Evolutionary conservation across 2,329 filamentous ascomycete genomes (phyloP).

Genomic region (Penicillium sp.): DNA sequence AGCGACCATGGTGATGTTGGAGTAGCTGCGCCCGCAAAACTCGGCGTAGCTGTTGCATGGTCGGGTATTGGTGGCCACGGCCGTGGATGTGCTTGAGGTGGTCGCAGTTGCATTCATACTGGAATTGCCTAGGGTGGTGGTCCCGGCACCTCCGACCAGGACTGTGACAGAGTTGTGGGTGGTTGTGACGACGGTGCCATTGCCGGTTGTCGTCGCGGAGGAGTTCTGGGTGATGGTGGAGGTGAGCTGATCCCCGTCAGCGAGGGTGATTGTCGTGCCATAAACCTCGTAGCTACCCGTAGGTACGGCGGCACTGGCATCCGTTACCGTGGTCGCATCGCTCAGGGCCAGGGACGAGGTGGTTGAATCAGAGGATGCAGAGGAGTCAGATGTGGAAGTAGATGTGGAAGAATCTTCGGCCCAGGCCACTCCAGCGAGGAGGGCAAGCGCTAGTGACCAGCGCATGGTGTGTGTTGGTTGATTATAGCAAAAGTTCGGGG

Average conservation of each 20-base stretch:
- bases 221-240: slow-evolving; percentile 31
- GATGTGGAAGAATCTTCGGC: slow-evolving; percentile 6
- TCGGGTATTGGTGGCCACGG: slow-evolving; percentile 63
- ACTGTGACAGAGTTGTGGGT: slow-evolving; percentile 41
- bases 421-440: slow-evolving; percentile 14
- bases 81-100: slow-evolving; percentile 46
- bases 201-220: slow-evolving; percentile 26
- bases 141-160: slow-evolving; percentile 39
- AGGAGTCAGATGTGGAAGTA: slow-evolving; percentile 9
- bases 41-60: slow-evolving; percentile 79
- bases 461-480: slow-evolving; percentile 14
- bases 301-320: slow-evolving; percentile 28
- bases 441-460: slow-evolving; percentile 14
- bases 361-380: not conserved
- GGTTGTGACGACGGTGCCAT: slow-evolving; percentile 31
- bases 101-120: slow-evolving; percentile 47
- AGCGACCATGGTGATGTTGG: slow-evolving; percentile 76
- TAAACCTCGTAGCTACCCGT: slow-evolving; percentile 43
- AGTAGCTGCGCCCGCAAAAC: slow-evolving; percentile 73
- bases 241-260: slow-evolving; percentile 27
- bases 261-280: slow-evolving; percentile 38
- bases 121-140: slow-evolving; percentile 50
- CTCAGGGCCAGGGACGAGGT: slow-evolving; percentile 11
- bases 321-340: slow-evolving; percentile 20
- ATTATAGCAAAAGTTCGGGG: not conserved